phyloP scores from a whole-genome alignment of 2,329 filamentous ascomycete species.

The Alternaria arbusti region DNA sequence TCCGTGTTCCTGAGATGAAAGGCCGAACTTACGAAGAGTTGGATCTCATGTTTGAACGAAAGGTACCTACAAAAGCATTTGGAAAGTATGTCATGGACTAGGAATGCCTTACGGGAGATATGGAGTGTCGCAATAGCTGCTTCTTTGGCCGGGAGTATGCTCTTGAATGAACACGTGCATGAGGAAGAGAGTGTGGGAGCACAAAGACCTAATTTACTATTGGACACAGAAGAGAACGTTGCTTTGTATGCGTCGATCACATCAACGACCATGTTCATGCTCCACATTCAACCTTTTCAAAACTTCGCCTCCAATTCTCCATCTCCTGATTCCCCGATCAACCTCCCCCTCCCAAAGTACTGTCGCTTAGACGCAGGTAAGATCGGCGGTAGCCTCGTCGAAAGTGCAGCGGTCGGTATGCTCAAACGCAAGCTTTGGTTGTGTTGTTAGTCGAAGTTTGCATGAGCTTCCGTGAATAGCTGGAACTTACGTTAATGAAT shows the following conservation, averaged over 20 bases:
- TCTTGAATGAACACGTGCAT: neutral
- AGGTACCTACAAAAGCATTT: neutral
- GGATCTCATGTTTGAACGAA: constrained; percentile 28
- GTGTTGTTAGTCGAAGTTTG: neutral
- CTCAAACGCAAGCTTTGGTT: constrained; percentile 2
- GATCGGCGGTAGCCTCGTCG: constrained; percentile 11
- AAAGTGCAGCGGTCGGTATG: constrained; percentile 7
- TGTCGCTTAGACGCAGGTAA: constrained; percentile 5
- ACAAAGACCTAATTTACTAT: neutral
- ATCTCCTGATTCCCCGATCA: rapidly evolving
- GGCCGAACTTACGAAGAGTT: constrained; percentile 52
- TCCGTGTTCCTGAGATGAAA: constrained; percentile 51
- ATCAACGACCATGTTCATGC: neutral
- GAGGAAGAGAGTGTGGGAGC: neutral
- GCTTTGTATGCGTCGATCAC: neutral
- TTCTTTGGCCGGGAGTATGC: neutral
- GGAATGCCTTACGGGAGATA: neutral
- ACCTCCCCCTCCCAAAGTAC: neutral
- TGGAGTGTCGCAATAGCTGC: neutral
- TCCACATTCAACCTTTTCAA: neutral
- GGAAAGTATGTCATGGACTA: neutral
- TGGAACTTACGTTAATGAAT: neutral
- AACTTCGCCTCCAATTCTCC: neutral
- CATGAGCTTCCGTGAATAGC: neutral
- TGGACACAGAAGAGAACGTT: neutral